These are phyloP conservation scores for Alternaria gaisen DNA, from an alignment of 2,329 filamentous ascomycete species.

Conservation along the genomic window DNA sequence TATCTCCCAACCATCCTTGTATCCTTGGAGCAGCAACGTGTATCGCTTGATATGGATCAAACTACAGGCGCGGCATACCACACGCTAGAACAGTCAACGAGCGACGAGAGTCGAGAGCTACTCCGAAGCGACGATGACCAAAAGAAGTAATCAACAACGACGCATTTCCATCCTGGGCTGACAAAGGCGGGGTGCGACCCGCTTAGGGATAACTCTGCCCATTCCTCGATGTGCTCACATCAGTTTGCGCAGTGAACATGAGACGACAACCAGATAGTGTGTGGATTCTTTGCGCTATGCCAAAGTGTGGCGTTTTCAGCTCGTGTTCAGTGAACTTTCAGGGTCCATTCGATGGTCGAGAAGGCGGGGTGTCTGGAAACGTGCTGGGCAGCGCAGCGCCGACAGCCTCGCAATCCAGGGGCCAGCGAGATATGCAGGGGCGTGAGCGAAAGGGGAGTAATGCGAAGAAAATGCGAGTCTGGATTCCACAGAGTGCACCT, in stretches of 20 bases:
- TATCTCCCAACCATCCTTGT: no score
- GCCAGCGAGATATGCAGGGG: neutral
- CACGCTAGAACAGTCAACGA: no score
- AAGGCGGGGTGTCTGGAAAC: neutral
- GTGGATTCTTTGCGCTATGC: neutral
- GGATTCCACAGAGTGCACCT: neutral
- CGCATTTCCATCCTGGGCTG: rapidly evolving
- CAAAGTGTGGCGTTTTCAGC: neutral
- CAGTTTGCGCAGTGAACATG: neutral
- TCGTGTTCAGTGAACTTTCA: neutral
- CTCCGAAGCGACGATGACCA: neutral
- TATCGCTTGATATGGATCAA: no score
- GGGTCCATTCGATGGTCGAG: neutral
- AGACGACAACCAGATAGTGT: neutral
- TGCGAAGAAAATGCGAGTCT: neutral
- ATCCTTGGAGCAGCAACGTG: no score
- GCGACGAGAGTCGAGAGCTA: no score
- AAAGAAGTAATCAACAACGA: neutral
- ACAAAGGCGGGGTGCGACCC: neutral
- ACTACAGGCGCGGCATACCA: no score
- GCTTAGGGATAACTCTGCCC: neutral
- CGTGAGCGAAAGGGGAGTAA: neutral
- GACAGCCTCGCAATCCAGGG: rapidly evolving
- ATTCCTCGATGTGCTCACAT: neutral
- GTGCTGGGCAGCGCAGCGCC: neutral